phyloP scores from a whole-genome alignment of 768 basidiomycete genomes.

The Lactarius tabidus region DNA sequence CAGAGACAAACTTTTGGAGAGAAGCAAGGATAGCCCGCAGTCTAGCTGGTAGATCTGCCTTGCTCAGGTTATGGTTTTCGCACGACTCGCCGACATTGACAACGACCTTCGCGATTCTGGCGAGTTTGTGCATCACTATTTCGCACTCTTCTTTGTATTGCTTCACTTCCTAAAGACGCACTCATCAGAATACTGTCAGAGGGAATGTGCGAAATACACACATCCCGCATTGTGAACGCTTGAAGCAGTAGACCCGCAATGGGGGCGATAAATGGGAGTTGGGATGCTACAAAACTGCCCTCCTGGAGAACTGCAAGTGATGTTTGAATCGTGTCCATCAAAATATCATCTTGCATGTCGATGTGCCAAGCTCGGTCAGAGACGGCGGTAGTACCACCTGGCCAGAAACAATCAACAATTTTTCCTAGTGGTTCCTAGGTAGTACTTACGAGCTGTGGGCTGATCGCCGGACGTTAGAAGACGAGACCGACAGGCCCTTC shows the following conservation, averaged over 20 bases:
- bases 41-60: neutral
- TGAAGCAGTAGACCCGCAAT: too few relatives aligned
- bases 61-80: neutral
- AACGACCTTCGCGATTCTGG: neutral
- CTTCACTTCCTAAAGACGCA: too few relatives aligned
- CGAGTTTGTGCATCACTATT: too few relatives aligned
- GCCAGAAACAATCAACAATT: neutral
- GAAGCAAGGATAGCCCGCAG: neutral
- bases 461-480: neutral
- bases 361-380: neutral
- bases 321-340: neutral
- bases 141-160: too few relatives aligned
- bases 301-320: neutral
- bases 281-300: neutral
- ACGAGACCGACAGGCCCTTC: neutral
- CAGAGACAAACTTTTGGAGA: neutral
- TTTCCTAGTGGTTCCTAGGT: neutral
- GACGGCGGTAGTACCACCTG: neutral
- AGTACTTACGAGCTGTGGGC: neutral
- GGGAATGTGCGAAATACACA: neutral
- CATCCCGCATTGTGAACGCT: neutral
- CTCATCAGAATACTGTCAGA: too few relatives aligned
- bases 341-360: neutral
- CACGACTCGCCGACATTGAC: too few relatives aligned
- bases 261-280: neutral